Evolutionary conservation across 1,284 basidiomycete genomes (phyloP), one percentile per base, ranked within the genome.

Genomic region (Ustanciosporium gigantosporum): DNA sequence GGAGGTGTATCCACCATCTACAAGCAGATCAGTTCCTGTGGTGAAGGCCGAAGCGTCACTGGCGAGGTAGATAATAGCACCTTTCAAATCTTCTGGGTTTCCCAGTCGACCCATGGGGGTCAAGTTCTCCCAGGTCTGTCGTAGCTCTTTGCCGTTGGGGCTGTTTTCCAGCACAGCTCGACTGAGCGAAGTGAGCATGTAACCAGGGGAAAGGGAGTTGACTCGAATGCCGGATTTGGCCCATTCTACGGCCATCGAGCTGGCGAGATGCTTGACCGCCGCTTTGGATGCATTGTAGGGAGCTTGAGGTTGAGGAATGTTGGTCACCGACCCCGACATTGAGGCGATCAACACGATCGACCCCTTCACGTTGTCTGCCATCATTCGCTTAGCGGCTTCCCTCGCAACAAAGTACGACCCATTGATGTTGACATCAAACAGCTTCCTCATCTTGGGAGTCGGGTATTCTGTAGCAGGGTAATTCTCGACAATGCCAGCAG

Each of bases 341-440:
- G 88, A 90, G 3, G 89, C 86, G 50, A 97, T 86, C 55, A 97
- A 83, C 56, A 92, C 85, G 73, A 96, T 90, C 44, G 87, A 88
- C 8, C 91, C 91, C 36, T 83, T 44, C 29, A 51, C 52, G 43
- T 84, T 25, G 80, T 76, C 87, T 79, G 64, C 68, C 19, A 80
- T 74, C 83, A 84, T 84, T 65, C 79, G 77, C 74, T 82, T 82
- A 49, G 91, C 90, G 1, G 89, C 92, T 79, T 96, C 91, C 22
- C 92, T 86, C 3, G 94, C 93, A 24, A 91, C 94, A 81, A 88
- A 94, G 47, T 69, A 74, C 20, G 69, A 84, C 41, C 91, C 92
- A 77, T 94, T 90, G 45, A 97, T 88, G 77, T 97, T 96, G 82
- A 96, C 87, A 74, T 91, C 90, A 73, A 89, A 88, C 43, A 97